Base-by-base conservation (phyloP, 2,329 filamentous ascomycete species). In the Aspergillus ruber region DNA sequence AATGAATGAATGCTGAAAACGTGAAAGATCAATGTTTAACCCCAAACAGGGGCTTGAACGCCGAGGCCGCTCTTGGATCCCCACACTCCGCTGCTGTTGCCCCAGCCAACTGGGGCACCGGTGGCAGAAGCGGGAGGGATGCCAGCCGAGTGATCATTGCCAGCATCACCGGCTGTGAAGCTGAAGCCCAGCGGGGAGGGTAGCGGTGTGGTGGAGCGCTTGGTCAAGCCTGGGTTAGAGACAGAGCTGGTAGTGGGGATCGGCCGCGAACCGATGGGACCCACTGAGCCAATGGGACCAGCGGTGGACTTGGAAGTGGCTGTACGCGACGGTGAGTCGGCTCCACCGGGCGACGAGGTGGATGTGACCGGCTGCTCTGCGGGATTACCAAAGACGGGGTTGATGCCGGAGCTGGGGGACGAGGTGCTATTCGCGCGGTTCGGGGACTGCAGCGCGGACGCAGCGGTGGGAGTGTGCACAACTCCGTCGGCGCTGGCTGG, bases 1-100 rank as follows among this genome's bases (percentile, higher is more conserved):
- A 49, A 54, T 46, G 42, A 46, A 52, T 47, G 25, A 13, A 43
- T 43, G 27, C 23, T 32, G 42, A 42, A 47, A 47, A 36, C 42
- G 42, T 13, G 42, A 42, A 39, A 32, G n/a, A 47, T 45, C 5
- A 29, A 25, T 35, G 23, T 6, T 62, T 84, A 96, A 59, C 90
- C 90, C 90, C 90, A 97, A 58, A 96, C 91, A 55, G 89, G 94
- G 55, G 90, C 90, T 67, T 94, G 89, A 52, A 90, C 86, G 55
- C 90, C 88, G 52, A 94, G 82, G 44, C 83, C 82, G 55, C 84
- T 87, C 62, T 87, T 88, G 61, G 84, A 85, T 50, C 89, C 87
- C 90, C 90, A 95, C 41, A 91, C 88, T 35, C 84, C 85, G 55
- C 84, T 85, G 56, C 86, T 85, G 63, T 83, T 85, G 47, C 86